phyloP scores from a whole-genome alignment of 441 rosid species.

The Theobroma grandiflorum region DNA sequence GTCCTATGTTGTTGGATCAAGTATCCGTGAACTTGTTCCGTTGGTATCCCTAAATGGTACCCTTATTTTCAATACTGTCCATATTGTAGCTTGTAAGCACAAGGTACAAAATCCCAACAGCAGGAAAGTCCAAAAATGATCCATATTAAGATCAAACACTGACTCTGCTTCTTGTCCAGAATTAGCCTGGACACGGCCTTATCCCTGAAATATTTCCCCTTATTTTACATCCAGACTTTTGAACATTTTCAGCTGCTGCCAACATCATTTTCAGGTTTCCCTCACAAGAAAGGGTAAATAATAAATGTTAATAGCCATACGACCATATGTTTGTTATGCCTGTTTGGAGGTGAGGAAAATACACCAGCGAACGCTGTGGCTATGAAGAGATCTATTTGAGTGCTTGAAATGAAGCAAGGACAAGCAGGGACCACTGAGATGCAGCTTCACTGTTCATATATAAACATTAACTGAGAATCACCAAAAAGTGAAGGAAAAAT shows the following conservation, averaged over 20 bases:
- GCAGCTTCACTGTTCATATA: neutral
- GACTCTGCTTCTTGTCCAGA: neutral
- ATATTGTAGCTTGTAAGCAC: neutral
- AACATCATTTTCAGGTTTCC: neutral
- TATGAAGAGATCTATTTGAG: neutral
- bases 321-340: neutral
- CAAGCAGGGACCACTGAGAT: slow-evolving; percentile 25
- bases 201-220: neutral
- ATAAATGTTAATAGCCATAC: neutral
- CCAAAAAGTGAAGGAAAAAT: neutral
- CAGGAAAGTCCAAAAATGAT: neutral
- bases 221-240: neutral
- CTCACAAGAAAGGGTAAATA: neutral
- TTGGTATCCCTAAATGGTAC: neutral
- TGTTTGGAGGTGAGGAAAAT: neutral
- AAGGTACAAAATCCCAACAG: neutral
- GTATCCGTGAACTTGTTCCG: too few species aligned
- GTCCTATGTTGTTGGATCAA: too few species aligned
- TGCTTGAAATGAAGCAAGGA: slow-evolving; percentile 4
- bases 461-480: neutral
- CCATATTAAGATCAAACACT: neutral
- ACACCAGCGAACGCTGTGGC: neutral
- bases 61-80: neutral
- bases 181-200: neutral
- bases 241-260: neutral